A percentile compares a stretch with the other conserved stretches of the same genome.
Evolutionary conservation across 129 eudicot species (phyloP).

Genomic region (Ambrosia trifida): DNA sequence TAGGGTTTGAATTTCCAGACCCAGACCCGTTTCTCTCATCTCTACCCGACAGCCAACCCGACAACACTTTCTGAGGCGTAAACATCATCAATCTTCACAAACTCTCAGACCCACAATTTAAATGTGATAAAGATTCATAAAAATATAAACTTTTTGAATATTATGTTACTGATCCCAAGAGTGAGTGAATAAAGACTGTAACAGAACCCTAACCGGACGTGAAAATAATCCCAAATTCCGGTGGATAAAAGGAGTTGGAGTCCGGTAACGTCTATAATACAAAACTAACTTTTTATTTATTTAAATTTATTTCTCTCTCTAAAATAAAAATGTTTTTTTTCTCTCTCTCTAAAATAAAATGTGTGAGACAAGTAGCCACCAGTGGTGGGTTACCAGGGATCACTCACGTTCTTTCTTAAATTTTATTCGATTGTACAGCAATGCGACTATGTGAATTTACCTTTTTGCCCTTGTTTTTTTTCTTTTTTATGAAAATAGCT

Average conservation of each 20-base stretch:
- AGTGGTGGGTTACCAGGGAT: conserved; percentile 51
- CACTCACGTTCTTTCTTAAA: conserved; percentile 47
- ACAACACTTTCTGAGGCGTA: conserved; percentile 67
- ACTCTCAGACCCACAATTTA: conserved; percentile 42
- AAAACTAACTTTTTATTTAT: conserved; percentile 29
- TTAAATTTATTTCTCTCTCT: too few species aligned
- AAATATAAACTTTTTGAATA: conserved; percentile 9
- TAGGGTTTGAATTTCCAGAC: conserved; percentile 35
- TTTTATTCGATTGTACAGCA: conserved; percentile 28
- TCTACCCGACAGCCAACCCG: conserved; percentile 62
- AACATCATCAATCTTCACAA: conserved; percentile 41
- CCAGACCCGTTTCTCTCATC: conserved; percentile 46
- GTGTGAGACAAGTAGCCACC: conserved; percentile 44
- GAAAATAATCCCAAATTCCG: conserved; percentile 66
- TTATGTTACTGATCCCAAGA: conserved; percentile 13
- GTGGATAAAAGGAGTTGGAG: conserved; percentile 51
- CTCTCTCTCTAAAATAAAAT: conserved; percentile 16
- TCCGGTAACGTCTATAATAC: conserved; percentile 67
- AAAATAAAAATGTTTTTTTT: too few species aligned
- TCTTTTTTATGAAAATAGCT: neutral
- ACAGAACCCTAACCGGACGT: conserved; percentile 54
- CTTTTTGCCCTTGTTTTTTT: conserved; percentile 31
- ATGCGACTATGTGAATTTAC: conserved; percentile 22
- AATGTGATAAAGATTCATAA: conserved; percentile 34
- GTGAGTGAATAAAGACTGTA: neutral